Evolutionary conservation across 208 protist species (phyloP).

Genomic region (Acanthamoeba lenticulata): DNA sequence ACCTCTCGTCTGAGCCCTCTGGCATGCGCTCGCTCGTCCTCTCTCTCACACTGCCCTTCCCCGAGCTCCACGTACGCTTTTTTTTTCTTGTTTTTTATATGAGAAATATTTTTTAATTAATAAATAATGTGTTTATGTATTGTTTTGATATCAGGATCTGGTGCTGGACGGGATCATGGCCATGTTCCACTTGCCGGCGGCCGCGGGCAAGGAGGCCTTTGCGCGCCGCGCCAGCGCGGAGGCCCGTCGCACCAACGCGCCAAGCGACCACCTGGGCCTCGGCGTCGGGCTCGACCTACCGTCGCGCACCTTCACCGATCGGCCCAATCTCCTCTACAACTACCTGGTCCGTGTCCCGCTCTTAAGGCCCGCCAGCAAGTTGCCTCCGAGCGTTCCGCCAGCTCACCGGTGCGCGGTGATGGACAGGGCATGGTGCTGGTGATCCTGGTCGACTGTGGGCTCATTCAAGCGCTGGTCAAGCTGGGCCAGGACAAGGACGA

Average conservation of each 20-base stretch:
- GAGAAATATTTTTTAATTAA: too few relatives aligned
- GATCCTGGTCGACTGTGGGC: constrained; percentile 74
- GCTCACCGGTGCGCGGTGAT: too few relatives aligned
- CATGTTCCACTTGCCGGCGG: constrained; percentile 32
- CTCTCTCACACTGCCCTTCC: constrained; percentile 27
- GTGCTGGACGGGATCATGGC: constrained; percentile 27
- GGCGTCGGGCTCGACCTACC: constrained; percentile 45
- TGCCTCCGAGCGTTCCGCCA: too few relatives aligned
- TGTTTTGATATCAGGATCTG: neutral
- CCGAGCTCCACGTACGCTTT: constrained; percentile 35
- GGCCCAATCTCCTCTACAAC: constrained; percentile 46
- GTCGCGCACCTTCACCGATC: neutral
- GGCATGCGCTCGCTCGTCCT: constrained; percentile 37
- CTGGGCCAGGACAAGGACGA: constrained; percentile 69
- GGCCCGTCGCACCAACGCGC: neutral
- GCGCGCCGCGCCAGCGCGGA: neutral
- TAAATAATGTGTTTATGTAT: too few relatives aligned
- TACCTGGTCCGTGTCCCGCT: neutral
- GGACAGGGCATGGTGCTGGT: constrained; percentile 69
- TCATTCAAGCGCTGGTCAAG: constrained; percentile 77
- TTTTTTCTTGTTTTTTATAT: neutral
- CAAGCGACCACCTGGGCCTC: constrained; percentile 6
- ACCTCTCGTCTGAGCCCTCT: neutral
- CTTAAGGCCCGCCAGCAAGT: neutral
- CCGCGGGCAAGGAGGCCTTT: constrained; percentile 44